A percentile compares a stretch with the other conserved stretches of the same genome.
Evolutionary conservation across 331 rosid species (phyloP).

Genomic region (Acacia concinna): DNA sequence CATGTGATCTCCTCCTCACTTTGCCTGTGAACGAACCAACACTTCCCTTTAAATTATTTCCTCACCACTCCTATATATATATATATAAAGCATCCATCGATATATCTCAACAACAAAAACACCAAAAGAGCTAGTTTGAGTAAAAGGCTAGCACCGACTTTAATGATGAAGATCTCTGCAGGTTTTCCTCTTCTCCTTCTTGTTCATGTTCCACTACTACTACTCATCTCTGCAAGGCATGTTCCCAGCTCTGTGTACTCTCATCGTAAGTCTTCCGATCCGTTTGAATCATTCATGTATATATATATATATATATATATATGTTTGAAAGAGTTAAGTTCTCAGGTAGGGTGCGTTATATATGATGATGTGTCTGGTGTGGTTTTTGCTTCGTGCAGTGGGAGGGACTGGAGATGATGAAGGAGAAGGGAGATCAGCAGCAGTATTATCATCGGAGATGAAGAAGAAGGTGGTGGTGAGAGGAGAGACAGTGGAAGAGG

Average conservation of each 20-base stretch:
- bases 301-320: background rate
- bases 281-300: background rate
- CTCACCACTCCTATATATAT: background rate
- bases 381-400: background rate
- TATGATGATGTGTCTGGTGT: background rate
- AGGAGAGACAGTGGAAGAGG: slow-evolving; percentile 52
- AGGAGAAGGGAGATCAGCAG: background rate
- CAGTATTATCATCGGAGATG: background rate
- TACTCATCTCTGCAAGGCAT: slow-evolving; percentile 37
- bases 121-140: background rate
- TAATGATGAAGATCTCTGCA: slow-evolving; percentile 41
- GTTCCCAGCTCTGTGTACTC: slow-evolving; percentile 27
- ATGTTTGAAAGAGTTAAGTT: background rate
- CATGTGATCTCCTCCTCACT: slow-evolving; percentile 44
- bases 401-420: background rate
- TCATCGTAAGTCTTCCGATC: slow-evolving; percentile 34
- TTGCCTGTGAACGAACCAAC: slow-evolving; percentile 42
- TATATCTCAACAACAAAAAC: background rate
- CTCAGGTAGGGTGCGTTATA: background rate
- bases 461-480: background rate
- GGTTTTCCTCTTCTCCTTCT: background rate
- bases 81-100: too few species aligned
- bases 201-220: slow-evolving; percentile 31
- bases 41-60: background rate
- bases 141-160: background rate